These are phyloP conservation scores for Didymella keratinophila DNA, from an alignment of 2,329 filamentous ascomycete genomes.

Conservation along the genomic window DNA sequence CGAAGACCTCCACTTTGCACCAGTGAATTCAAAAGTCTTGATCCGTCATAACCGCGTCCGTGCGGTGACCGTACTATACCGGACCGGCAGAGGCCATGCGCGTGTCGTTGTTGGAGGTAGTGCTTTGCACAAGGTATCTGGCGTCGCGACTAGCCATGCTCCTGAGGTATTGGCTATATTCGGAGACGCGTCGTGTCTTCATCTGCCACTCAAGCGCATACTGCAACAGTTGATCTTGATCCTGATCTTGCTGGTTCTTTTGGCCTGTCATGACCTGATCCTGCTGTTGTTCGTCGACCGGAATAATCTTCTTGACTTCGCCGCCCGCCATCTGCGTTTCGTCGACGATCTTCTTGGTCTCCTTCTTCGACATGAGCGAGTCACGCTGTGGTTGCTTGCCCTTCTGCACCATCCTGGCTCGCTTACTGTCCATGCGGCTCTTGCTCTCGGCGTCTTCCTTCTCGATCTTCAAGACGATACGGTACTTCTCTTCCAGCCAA, in stretches of 20 bases:
- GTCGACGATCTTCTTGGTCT: conserved; percentile 9
- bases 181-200: conserved; percentile 29
- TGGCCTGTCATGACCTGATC: background rate
- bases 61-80: background rate
- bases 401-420: conserved; percentile 14
- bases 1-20: background rate
- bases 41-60: background rate
- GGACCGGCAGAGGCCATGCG: background rate
- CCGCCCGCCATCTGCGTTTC: conserved; percentile 3
- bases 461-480: conserved; percentile 32
- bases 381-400: conserved; percentile 3
- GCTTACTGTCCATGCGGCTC: conserved; percentile 16
- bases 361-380: conserved; percentile 6
- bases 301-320: background rate
- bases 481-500: conserved; percentile 40
- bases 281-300: background rate
- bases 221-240: conserved; percentile 5
- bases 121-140: conserved; percentile 15
- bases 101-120: conserved; percentile 1
- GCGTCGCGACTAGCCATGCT: conserved; percentile 25
- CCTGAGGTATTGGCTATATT: conserved; percentile 33
- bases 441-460: conserved; percentile 23
- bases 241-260: background rate
- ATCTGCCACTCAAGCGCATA: conserved; percentile 29
- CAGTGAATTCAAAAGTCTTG: conserved; percentile 2